Evolutionary conservation across 108 stramenopile species (phyloP).

Genomic region (Chaetoceros muelleri): DNA sequence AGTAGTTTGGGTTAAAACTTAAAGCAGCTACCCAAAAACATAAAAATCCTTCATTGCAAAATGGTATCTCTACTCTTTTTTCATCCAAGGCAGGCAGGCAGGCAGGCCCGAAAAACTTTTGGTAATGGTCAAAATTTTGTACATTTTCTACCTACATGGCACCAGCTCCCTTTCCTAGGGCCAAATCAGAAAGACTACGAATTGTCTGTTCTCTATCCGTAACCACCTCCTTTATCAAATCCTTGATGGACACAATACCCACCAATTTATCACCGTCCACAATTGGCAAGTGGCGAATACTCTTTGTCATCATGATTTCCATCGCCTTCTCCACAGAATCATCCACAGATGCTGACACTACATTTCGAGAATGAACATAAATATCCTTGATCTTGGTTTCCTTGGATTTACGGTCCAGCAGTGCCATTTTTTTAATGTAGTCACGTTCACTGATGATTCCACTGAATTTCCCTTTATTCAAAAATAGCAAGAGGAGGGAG

Average conservation of each 20-base stretch:
- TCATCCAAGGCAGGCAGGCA: too few relatives aligned
- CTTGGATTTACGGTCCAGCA: constrained; percentile 45
- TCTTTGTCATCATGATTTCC: constrained; percentile 62
- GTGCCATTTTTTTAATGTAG: constrained; percentile 59
- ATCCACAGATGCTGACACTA: constrained; percentile 38
- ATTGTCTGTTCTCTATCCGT: constrained; percentile 32
- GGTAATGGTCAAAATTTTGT: too few relatives aligned
- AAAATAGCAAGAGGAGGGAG: background rate
- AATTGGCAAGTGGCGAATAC: constrained; percentile 57
- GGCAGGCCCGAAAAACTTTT: too few relatives aligned
- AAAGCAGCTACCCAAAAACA: too few relatives aligned
- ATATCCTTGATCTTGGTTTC: constrained; percentile 28
- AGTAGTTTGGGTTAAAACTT: too few relatives aligned
- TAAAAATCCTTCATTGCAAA: too few relatives aligned
- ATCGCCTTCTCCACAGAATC: constrained; percentile 49
- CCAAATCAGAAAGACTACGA: constrained; percentile 27
- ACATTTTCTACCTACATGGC: too few relatives aligned
- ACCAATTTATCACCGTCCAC: constrained; percentile 36
- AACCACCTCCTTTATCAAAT: constrained; percentile 32
- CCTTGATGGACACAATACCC: constrained; percentile 36
- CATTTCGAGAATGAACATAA: constrained; percentile 19
- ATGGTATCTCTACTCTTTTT: too few relatives aligned
- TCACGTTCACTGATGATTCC: constrained; percentile 59
- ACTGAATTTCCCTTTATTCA: constrained; percentile 28
- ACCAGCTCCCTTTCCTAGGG: constrained; percentile 41